A percentile compares a stretch with the other conserved stretches of the same genome.
Conservation (phyloP, 2,329 filamentous ascomycete genomes). For the Malbranchea zuffiana region DNA sequence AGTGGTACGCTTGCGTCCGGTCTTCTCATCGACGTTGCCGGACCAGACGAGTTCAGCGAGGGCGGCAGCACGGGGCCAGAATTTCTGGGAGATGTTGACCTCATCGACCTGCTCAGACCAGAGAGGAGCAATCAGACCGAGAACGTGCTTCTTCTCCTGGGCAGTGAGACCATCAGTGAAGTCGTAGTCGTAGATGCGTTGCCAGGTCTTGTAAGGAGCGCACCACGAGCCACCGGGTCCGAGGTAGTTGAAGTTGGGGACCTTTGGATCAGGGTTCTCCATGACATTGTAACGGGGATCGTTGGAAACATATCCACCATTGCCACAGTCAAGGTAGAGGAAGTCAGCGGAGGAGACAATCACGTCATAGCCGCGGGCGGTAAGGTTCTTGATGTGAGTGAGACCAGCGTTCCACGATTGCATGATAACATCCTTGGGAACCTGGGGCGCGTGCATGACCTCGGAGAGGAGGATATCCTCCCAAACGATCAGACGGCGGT, state of each 20-base stretch:
- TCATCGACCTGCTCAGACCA: slow-evolving; percentile 49
- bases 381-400: slow-evolving; percentile 42
- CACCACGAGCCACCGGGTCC: slow-evolving; percentile 47
- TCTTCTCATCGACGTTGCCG: slow-evolving; percentile 40
- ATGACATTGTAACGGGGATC: slow-evolving; percentile 47
- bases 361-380: slow-evolving; percentile 42
- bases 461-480: slow-evolving; percentile 41
- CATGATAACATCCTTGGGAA: slow-evolving; percentile 43
- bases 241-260: slow-evolving; percentile 45
- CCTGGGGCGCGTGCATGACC: slow-evolving; percentile 35
- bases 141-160: slow-evolving; percentile 38
- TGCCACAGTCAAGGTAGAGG: slow-evolving; percentile 48
- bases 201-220: slow-evolving; percentile 50
- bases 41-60: slow-evolving; percentile 47
- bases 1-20: slow-evolving; percentile 43
- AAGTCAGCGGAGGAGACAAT: slow-evolving; percentile 48
- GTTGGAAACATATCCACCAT: slow-evolving; percentile 45
- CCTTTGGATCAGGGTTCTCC: slow-evolving; percentile 39
- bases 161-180: slow-evolving; percentile 42
- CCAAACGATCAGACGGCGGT: slow-evolving; percentile 49
- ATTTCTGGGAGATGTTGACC: slow-evolving; percentile 38
- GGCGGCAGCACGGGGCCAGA: slow-evolving; percentile 49
- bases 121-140: slow-evolving; percentile 43
- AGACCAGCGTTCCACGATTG: slow-evolving; percentile 47
- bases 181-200: slow-evolving; percentile 50